phyloP scores from a whole-genome alignment of 306 rosid genomes.

The apple (Malus domestica) region ASM211411v1 NC_041800.1:31597733-31598232 shows the following conservation, averaged over 20 bases:
- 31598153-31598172: not conserved
- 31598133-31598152: not conserved
- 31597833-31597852: not conserved
- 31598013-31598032: not conserved
- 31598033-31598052: not conserved
- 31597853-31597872: not conserved
- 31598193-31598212: slow-evolving; percentile 6
- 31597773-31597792: no score
- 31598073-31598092: not conserved
- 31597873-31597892: not conserved
- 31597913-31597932: not conserved
- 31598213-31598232: not conserved
- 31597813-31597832: no score
- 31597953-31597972: not conserved
- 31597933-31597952: not conserved
- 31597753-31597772: no score
- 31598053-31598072: not conserved
- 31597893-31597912: not conserved
- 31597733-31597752: no score
- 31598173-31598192: not conserved
- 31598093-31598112: not conserved
- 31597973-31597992: not conserved
- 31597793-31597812: no score
- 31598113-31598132: not conserved
- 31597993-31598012: not conserved